A percentile compares a stretch with the other conserved stretches of the same genome.
phyloP scores from a whole-genome alignment of 1,284 basidiomycete genomes.

The Amylostereum areolatum region DNA sequence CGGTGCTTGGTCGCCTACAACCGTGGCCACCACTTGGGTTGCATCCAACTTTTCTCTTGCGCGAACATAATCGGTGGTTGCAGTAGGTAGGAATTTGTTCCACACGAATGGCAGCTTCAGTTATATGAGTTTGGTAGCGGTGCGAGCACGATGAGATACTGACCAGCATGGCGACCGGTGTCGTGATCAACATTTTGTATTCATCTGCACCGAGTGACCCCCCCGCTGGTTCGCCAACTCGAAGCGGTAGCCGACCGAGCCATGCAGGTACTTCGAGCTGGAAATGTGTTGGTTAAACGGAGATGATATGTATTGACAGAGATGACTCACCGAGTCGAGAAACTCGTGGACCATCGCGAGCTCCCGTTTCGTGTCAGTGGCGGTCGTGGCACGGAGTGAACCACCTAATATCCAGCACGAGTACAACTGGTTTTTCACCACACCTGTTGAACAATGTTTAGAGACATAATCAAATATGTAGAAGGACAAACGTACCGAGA shows the following conservation, averaged over 20 bases:
- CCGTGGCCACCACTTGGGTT: no score
- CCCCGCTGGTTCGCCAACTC: conserved; percentile 27
- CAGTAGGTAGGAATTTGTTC: conserved; percentile 6
- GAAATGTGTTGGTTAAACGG: no score
- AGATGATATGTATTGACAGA: background rate
- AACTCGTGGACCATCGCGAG: conserved; percentile 5
- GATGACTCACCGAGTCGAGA: no score
- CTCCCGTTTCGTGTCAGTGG: conserved; percentile 14
- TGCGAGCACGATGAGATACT: no score
- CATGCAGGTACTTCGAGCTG: conserved; percentile 12
- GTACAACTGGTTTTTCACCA: conserved; percentile 28
- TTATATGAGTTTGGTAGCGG: no score
- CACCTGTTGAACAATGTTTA: conserved; percentile 13
- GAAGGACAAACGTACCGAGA: conserved; percentile 12
- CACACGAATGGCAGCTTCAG: conserved; percentile 12
- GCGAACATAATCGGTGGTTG: conserved; percentile 6
- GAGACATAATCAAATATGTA: background rate
- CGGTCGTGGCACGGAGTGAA: conserved; percentile 9
- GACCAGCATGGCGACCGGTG: no score
- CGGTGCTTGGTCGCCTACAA: no score
- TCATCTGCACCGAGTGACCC: conserved; percentile 30
- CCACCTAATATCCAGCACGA: conserved; percentile 23
- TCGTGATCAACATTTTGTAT: no score
- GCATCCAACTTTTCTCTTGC: conserved; percentile 3
- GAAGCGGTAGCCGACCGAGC: conserved; percentile 21